Conservation (phyloP, 2,329 filamentous ascomycete species). For the Colletotrichum acutatum region DNA sequence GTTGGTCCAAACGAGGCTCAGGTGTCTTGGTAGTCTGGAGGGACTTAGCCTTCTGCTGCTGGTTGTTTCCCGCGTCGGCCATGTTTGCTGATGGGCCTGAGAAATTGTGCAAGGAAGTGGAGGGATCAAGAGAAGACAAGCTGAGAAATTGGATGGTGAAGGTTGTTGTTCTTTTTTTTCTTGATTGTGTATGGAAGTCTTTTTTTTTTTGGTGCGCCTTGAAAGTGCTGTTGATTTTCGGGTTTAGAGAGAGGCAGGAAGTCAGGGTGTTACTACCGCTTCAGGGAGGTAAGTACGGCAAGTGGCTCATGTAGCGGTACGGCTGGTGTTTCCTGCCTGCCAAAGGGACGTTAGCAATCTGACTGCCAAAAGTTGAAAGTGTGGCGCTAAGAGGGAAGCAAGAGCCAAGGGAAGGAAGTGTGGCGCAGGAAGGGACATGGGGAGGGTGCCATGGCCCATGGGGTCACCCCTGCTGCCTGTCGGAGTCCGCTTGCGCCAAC, state of each 20-base stretch:
- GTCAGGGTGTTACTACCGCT: not conserved
- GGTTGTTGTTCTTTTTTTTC: not conserved
- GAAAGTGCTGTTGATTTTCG: not conserved
- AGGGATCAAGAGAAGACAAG: not conserved
- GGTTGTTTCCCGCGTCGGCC: slow-evolving; percentile 11
- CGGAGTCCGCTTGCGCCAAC: slow-evolving; percentile 20
- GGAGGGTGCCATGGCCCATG: not conserved
- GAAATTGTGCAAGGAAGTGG: not conserved
- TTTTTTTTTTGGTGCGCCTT: not conserved
- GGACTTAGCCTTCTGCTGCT: slow-evolving; percentile 20
- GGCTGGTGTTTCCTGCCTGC: not conserved
- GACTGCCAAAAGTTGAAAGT: not conserved
- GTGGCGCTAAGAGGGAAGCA: slow-evolving; percentile 8
- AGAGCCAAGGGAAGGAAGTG: slow-evolving; percentile 1
- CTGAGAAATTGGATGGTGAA: not conserved
- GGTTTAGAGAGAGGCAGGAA: not conserved
- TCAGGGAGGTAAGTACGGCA: not conserved
- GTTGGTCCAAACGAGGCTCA: slow-evolving; percentile 49
- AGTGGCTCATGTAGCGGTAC: not conserved
- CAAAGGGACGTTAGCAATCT: not conserved
- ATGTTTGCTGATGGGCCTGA: not conserved
- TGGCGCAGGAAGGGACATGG: slow-evolving; percentile 11
- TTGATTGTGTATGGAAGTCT: not conserved
- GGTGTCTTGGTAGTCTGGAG: slow-evolving; percentile 47
- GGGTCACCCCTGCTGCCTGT: slow-evolving; percentile 32